Conservation (phyloP, 352 stramenopile species). For the Phytophthora chlamydospora region DNA sequence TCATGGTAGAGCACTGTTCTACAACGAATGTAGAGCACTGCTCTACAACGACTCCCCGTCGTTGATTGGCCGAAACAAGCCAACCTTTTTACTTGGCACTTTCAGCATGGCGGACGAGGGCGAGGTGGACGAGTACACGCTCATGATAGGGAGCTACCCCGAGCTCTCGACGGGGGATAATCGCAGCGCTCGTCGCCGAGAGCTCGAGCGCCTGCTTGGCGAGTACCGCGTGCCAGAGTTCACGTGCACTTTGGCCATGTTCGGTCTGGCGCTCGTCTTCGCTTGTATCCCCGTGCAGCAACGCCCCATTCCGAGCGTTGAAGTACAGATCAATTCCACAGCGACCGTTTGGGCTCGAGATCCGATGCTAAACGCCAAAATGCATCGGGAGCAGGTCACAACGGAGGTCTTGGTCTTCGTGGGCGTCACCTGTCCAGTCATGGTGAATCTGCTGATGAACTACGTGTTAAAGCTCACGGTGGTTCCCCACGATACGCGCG, state of each 20-base stretch:
- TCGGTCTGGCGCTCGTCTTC: constrained; percentile 53
- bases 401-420: constrained; percentile 48
- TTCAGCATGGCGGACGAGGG: constrained; percentile 7
- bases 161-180: constrained; percentile 9
- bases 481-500: constrained; percentile 70
- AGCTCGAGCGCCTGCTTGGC: constrained; percentile 12
- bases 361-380: constrained; percentile 52
- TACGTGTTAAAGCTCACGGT: constrained; percentile 50
- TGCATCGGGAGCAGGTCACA: constrained; percentile 53
- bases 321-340: constrained; percentile 48
- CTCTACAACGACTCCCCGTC: no score
- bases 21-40: no score
- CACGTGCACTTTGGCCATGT: constrained; percentile 51
- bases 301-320: constrained; percentile 50
- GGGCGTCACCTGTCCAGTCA: constrained; percentile 39
- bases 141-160: constrained; percentile 23
- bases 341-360: constrained; percentile 53
- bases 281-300: constrained; percentile 54
- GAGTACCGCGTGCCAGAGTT: constrained; percentile 66
- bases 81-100: no score
- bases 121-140: constrained; percentile 35
- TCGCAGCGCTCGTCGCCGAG: neutral
- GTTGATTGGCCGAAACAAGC: constrained; percentile 20
- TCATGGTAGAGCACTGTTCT: no score
- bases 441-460: constrained; percentile 64